These are phyloP conservation scores for Quercus agrifolia DNA, from an alignment of 306 rosid genomes.

Conservation along the genomic window DNA sequence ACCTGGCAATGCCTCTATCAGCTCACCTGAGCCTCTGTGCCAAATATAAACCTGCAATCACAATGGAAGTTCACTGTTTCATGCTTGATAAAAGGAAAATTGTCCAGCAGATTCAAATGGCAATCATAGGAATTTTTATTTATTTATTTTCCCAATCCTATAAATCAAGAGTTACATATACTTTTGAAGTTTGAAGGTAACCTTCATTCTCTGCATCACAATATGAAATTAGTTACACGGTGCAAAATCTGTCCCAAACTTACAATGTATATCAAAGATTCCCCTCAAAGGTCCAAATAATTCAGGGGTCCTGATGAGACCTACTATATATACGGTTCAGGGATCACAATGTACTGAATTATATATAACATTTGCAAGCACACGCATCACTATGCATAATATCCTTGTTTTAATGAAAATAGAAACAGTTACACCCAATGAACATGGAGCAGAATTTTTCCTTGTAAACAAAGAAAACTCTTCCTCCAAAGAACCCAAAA, in stretches of 20 bases:
- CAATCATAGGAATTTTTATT: not conserved
- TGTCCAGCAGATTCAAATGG: too few relatives aligned
- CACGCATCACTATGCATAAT: not conserved
- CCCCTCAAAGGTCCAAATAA: not conserved
- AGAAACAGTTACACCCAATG: not conserved
- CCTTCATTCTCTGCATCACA: too few relatives aligned
- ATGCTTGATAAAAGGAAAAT: not conserved
- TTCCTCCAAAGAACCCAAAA: not conserved
- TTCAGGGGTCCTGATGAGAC: not conserved
- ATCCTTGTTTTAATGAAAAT: not conserved
- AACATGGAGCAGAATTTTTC: not conserved
- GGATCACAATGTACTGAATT: not conserved
- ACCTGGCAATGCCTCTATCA: conserved; percentile 70
- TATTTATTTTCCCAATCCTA: too few relatives aligned
- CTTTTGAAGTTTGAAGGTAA: not conserved
- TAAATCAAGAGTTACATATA: not conserved
- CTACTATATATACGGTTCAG: not conserved
- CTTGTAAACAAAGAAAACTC: not conserved
- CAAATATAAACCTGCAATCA: conserved; percentile 76
- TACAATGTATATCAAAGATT: not conserved
- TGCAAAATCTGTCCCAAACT: not conserved
- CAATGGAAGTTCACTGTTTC: conserved; percentile 20
- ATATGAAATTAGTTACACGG: too few relatives aligned
- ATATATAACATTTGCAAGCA: not conserved
- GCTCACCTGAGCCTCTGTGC: conserved; percentile 78